Base-by-base conservation (phyloP, 116 monocot genomes). In the Zostera marina region DNA sequence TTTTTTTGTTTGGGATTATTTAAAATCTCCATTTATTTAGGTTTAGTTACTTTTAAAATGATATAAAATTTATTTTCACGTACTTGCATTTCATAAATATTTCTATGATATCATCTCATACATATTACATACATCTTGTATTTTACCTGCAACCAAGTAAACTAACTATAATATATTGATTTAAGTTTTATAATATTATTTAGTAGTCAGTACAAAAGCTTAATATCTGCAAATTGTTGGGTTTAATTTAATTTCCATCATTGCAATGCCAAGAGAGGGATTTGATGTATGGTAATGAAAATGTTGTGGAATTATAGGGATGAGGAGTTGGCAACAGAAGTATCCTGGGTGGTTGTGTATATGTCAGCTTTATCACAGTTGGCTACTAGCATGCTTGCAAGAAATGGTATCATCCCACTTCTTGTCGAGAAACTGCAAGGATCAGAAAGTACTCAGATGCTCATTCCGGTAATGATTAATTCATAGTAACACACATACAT, bases 321-420 rank as follows among this genome's bases (percentile, higher is more conserved):
- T 59, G 85, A 96, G 69, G 85, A 82, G 59, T 53, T 96, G 68
- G 78, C 76, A 42, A 96, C 85, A 52, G 96, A 96, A 79, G 89
- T 89, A 51, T 82, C 85, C 55, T 96, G 96, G 96, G 74, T 89
- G 10, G 72, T 89, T 21, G 89, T 96, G 42, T 96, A 96, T 74
- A 73, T 96, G 45, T 80, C 96, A 53, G 89, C 96, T 43, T 80
- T 89, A 65, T 89, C 89, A 60, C 80, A 81, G 47, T 64, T 41
- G 44, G 89, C 85, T 57, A 65, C 78, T 25, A 59, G 56, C 43
- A 52, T 85, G 59, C 67, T 96, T 43, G 77, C 78, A 9, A 88
- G 77, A 76, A 82, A 69, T 72, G 76, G 76, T 51, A 56, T 78
- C 47, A 70, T 74, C 66, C 78, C 69, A 68, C 74, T 89, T 66